Conservation (phyloP, 2,329 filamentous ascomycete genomes). For the Diaporthe sp. region DNA sequence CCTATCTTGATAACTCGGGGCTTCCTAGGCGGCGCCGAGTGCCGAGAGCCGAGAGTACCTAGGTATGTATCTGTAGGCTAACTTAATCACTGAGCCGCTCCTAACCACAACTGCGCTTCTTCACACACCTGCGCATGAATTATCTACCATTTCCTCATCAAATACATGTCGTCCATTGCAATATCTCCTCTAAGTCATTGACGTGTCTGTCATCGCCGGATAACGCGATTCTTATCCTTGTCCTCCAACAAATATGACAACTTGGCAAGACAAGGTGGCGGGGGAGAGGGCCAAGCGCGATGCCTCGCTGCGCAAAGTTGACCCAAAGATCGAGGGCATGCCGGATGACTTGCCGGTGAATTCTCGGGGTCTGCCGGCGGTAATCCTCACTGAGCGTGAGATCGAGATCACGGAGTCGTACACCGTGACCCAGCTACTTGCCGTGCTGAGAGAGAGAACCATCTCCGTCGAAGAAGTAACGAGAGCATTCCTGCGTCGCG, state of each 20-base stretch:
- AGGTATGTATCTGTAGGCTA: not conserved
- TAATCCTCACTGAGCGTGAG: not conserved
- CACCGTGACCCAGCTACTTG: constrained; percentile 9
- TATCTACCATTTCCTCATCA: not conserved
- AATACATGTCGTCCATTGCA: not conserved
- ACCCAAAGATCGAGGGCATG: constrained; percentile 11
- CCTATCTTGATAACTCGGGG: not conserved
- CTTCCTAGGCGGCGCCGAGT: not conserved
- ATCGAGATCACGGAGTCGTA: constrained; percentile 7
- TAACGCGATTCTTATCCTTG: not conserved
- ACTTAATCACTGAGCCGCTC: not conserved
- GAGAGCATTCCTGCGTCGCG: constrained; percentile 3
- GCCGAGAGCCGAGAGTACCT: not conserved
- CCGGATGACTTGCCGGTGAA: not conserved
- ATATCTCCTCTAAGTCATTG: not conserved
- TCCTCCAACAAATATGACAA: not conserved
- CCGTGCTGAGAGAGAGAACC: constrained; percentile 1
- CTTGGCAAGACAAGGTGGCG: constrained; percentile 5
- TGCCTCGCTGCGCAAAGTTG: not conserved
- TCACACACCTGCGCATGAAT: not conserved
- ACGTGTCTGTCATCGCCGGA: not conserved
- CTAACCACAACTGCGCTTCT: not conserved
- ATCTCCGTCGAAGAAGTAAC: constrained; percentile 9
- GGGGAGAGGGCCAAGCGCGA: not conserved
- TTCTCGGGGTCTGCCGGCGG: not conserved